Base-by-base conservation (phyloP, 139 green algal species). In the Chlamydomonas sp. region DNA sequence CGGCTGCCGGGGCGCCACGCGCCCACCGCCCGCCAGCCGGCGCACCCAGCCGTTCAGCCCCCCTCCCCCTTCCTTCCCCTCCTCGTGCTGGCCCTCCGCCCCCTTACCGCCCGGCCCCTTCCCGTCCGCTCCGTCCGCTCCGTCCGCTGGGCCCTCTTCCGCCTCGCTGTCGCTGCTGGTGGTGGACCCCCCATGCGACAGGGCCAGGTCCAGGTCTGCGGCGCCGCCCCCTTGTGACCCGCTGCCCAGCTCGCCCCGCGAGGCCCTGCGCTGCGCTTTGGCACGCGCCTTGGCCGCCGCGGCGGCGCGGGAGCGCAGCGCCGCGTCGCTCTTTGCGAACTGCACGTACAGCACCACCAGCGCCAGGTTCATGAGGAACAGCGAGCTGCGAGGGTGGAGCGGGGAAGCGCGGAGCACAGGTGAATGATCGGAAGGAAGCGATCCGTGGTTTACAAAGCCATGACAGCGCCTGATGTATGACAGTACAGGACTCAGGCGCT, bases 321-420 rank as follows among this genome's bases (percentile, higher is more conserved):
- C 71, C 71, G 71, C 71, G n/a, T 77, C 71, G 71, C 17, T 58
- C 76, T 87, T 88, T 12, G 84, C 87, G 77, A 91, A 91, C 60
- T 91, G 78, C 17, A 91, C 66, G 77, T 91, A 91, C n/a, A 91
- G 69, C 58, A 91, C 88, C 67, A 93, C 94, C 20, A 95, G 85
- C 18, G 91, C 88, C 59, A 96, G 90, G 88, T 95, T 95, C 71
- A 96, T 81, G 17, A 88, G 84, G 91, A 95, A 95, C 78, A 94
- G 94, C 58, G 91, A 92, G 57, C 71, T 77, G 71, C 0, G 3
- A 2, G 18, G 18, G 69, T 49, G 31, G 31, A 49, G 31, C 31
- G 69, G 17, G 18, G 5, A 8, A 8, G 57, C 3, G 8, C 18
- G 17, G 69, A 76, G 69, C 18, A 20, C 18, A 4, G 14, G 69